A percentile compares a stretch with the other conserved stretches of the same genome.
These are phyloP conservation scores for Tetrapisispora nanseiensis DNA, from an alignment of 805 yeast genomes.

Conservation along the genomic window DNA sequence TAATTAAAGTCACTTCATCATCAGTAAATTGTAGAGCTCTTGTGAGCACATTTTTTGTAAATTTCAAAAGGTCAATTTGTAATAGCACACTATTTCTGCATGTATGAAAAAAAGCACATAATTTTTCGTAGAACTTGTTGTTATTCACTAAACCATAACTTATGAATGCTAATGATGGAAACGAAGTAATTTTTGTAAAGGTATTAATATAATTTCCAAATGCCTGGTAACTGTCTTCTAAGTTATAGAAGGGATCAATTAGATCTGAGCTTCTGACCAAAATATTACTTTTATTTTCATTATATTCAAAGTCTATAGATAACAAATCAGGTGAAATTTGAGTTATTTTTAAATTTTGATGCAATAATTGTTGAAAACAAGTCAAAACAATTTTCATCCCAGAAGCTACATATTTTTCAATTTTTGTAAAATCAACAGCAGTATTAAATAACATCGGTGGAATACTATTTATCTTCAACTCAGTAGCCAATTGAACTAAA, in stretches of 20 bases:
- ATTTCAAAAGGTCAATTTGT: conserved; percentile 29
- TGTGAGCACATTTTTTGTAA: conserved; percentile 21
- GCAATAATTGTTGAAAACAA: conserved; percentile 17
- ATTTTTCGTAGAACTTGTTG: conserved; percentile 13
- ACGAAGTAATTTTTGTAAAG: conserved; percentile 20
- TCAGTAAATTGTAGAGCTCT: conserved; percentile 12
- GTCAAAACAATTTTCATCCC: conserved; percentile 18
- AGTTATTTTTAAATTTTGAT: conserved; percentile 5
- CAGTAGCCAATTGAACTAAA: conserved; percentile 1
- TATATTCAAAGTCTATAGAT: conserved; percentile 6
- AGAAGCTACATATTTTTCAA: conserved; percentile 12
- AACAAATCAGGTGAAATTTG: conserved; percentile 7
- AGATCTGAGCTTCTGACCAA: conserved; percentile 5
- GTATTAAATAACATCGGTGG: conserved; percentile 2
- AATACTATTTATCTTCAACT: not conserved
- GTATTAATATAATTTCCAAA: conserved; percentile 21
- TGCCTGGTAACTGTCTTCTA: conserved; percentile 17
- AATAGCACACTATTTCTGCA: conserved; percentile 25
- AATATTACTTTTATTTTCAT: not conserved
- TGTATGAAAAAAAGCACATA: conserved; percentile 18
- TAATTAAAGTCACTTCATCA: not conserved
- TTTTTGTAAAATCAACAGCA: conserved; percentile 2
- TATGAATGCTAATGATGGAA: conserved; percentile 14
- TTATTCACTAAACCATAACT: conserved; percentile 12
- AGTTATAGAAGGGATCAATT: conserved; percentile 13